A percentile compares a stretch with the other conserved stretches of the same genome.
phyloP scores from a whole-genome alignment of 1,284 basidiomycete species.

The Irpex sp. region DNA sequence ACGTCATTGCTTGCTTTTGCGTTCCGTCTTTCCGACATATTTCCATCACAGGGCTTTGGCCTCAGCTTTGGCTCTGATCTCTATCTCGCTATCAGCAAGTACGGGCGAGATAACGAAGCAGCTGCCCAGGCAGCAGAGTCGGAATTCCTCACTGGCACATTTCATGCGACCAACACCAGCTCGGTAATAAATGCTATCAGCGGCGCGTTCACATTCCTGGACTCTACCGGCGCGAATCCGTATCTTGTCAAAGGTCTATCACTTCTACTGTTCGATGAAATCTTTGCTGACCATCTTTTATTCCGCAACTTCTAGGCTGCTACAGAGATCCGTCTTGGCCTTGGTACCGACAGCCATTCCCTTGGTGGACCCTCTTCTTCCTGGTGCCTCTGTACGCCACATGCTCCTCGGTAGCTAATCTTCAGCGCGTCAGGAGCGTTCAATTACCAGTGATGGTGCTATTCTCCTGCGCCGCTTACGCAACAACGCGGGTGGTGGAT shows the following conservation, averaged over 20 bases:
- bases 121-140: conserved; percentile 34
- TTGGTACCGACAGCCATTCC: conserved; percentile 74
- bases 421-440: conserved; percentile 65
- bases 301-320: conserved; percentile 47
- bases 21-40: background rate
- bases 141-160: conserved; percentile 55
- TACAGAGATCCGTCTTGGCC: conserved; percentile 68
- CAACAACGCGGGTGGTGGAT: conserved; percentile 51
- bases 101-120: conserved; percentile 49
- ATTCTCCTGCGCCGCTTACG: conserved; percentile 76
- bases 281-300: background rate
- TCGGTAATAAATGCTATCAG: conserved; percentile 40
- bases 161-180: conserved; percentile 54
- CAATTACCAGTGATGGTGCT: conserved; percentile 77
- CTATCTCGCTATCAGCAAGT: conserved; percentile 72
- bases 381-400: conserved; percentile 80
- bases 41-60: conserved; percentile 66
- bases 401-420: conserved; percentile 74
- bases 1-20: conserved; percentile 18
- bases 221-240: conserved; percentile 27
- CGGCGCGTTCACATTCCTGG: conserved; percentile 64
- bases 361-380: conserved; percentile 74
- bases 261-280: background rate
- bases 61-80: conserved; percentile 85
- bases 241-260: conserved; percentile 49